phyloP scores from a whole-genome alignment of 1,139 yeast species.

The Hanseniaspora sp. region DNA sequence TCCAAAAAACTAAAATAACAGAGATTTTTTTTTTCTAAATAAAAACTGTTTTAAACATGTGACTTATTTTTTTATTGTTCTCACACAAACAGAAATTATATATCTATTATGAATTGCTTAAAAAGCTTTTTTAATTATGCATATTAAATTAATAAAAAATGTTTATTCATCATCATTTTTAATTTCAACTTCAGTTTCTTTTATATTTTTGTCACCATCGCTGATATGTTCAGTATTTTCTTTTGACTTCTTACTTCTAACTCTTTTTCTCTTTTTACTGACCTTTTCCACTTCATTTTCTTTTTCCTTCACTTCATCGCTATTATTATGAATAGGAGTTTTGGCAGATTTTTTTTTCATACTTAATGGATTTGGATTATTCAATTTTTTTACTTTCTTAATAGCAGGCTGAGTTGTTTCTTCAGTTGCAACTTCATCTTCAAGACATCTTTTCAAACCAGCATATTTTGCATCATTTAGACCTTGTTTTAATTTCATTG shows the following conservation, averaged over 20 bases:
- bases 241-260: constrained; percentile 6
- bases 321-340: constrained; percentile 25
- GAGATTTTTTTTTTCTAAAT: too few species aligned
- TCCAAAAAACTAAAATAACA: too few species aligned
- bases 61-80: too few species aligned
- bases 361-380: constrained; percentile 75
- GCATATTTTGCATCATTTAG: constrained; percentile 42
- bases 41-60: too few species aligned
- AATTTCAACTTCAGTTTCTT: neutral
- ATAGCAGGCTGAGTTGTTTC: constrained; percentile 10
- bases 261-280: constrained; percentile 13
- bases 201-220: neutral
- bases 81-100: too few species aligned
- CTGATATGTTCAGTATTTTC: neutral
- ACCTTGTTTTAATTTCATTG: constrained; percentile 60
- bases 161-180: neutral
- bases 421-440: constrained; percentile 19
- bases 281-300: neutral
- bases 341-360: constrained; percentile 52
- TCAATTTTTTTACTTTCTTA: constrained; percentile 57
- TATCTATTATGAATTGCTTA: too few species aligned
- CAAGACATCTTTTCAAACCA: constrained; percentile 22
- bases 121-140: too few species aligned
- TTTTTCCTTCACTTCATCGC: neutral
- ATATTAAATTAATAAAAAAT: too few species aligned